Evolutionary conservation across 441 rosid genomes (phyloP), one percentile per base, ranked within the genome.

Genomic region (Macaranga tanarius): DNA sequence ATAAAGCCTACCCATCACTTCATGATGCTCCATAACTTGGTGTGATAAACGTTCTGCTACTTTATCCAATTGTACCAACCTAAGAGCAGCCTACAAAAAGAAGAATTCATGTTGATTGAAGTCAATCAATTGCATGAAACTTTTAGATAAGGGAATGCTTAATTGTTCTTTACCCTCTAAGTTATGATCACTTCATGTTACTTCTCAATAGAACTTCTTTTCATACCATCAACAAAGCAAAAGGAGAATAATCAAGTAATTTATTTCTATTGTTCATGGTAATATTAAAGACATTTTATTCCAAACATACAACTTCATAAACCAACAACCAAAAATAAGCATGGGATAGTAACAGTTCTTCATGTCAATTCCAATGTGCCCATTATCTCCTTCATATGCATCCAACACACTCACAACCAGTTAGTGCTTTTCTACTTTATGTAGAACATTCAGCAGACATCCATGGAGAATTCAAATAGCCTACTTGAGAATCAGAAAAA

Each of bases 11-110:
- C 99, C 99, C 99, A 95, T 95, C 55, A 90, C 98, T 93, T 95
- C 92, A 81, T 90, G 93, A 89, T 95, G 97, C 84, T 92, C 92
- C 96, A 93, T 91, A 63, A 95, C 99, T 70, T 95, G 86, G 34
- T 79, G 86, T 63, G 97, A 95, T 69, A 95, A 80, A 54, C 42
- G 81, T 77, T 95, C 98, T n/a, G 97, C 82, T 66, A 93, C 95
- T 81, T 83, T 85, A 85, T 95, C 99, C 72, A 95, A 80, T 77
- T 93, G 97, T 25, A 86, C 84, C 79, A 95, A 82, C 88, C 97
- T 89, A 84, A 93, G 81, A 20, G 95, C 79, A 11, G 97, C 99
- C 99, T 95, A 76, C 65, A 84, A 81, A 68, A 51, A 80, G 48
- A 77, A 72, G 73, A 77, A 63, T 42, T 57, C 38, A 31, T 17